Evolutionary conservation across 306 rosid genomes (phyloP).

Genomic region (Glycine latifolia): DNA sequence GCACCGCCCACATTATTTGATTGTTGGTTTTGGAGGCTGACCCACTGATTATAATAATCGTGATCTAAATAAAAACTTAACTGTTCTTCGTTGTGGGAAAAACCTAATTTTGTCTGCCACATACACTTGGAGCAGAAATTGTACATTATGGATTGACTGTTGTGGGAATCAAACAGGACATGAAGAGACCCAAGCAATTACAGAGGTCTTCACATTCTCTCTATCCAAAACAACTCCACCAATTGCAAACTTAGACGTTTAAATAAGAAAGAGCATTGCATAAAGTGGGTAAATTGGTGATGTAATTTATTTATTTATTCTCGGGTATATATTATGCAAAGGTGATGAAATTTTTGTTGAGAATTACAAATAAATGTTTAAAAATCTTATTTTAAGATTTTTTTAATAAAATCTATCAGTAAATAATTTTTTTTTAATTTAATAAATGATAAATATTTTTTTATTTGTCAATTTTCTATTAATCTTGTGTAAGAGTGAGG

Average conservation of each 20-base stretch:
- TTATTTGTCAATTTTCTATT: too few relatives aligned
- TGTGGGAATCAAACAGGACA: slow-evolving; percentile 63
- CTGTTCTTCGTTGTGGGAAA: slow-evolving; percentile 51
- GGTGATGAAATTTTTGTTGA: too few relatives aligned
- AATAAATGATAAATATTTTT: too few relatives aligned
- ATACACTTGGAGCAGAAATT: slow-evolving; percentile 38
- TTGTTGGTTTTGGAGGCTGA: slow-evolving; percentile 43
- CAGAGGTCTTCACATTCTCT: slow-evolving; percentile 45
- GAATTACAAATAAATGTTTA: too few relatives aligned
- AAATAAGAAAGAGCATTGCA: background rate
- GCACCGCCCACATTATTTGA: slow-evolving; percentile 47
- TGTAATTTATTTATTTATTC: too few relatives aligned
- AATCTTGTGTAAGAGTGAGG: too few relatives aligned
- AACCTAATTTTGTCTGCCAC: slow-evolving; percentile 67
- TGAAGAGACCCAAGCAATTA: slow-evolving; percentile 59
- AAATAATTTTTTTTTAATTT: too few relatives aligned
- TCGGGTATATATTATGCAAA: too few relatives aligned
- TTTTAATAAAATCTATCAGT: too few relatives aligned
- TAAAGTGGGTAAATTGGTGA: background rate
- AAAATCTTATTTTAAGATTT: too few relatives aligned
- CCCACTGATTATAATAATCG: slow-evolving; percentile 32
- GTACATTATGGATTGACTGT: slow-evolving; percentile 42
- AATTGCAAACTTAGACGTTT: background rate
- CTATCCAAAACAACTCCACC: slow-evolving; percentile 31
- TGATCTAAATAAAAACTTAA: slow-evolving; percentile 21